Conservation (phyloP, 306 rosid species). For the Hippophae tibetana region DNA sequence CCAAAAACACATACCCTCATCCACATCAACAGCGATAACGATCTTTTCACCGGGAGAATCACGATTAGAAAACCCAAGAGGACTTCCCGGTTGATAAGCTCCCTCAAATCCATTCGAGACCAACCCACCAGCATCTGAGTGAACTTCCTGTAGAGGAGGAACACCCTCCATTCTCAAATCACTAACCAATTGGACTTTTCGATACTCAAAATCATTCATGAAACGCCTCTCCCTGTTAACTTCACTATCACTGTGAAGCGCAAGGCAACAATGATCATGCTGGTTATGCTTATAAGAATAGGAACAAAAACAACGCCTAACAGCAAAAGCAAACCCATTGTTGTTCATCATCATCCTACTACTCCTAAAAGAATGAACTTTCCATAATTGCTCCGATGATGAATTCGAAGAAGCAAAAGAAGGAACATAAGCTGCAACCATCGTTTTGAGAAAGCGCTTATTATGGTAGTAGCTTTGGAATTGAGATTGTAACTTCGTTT, state of each 20-base stretch:
- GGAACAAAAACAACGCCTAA: constrained; percentile 30
- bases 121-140: constrained; percentile 11
- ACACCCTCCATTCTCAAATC: constrained; percentile 26
- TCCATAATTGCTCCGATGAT: not conserved
- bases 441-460: not conserved
- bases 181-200: constrained; percentile 29
- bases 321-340: constrained; percentile 6
- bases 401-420: constrained; percentile 1
- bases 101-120: constrained; percentile 11
- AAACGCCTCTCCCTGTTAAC: constrained; percentile 5
- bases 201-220: constrained; percentile 20
- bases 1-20: constrained; percentile 55
- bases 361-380: not conserved
- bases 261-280: not conserved
- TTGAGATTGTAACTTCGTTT: too few species aligned
- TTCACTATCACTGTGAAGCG: constrained; percentile 6
- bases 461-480: not conserved
- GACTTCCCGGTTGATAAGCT: constrained; percentile 18
- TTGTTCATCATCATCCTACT: constrained; percentile 13
- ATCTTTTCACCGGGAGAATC: constrained; percentile 33
- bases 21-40: constrained; percentile 82
- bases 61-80: constrained; percentile 26
- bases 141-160: constrained; percentile 8
- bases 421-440: constrained; percentile 10
- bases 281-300: not conserved